Evolutionary conservation across 805 yeast genomes (phyloP).

Genomic region (Ogataea angusta): DNA sequence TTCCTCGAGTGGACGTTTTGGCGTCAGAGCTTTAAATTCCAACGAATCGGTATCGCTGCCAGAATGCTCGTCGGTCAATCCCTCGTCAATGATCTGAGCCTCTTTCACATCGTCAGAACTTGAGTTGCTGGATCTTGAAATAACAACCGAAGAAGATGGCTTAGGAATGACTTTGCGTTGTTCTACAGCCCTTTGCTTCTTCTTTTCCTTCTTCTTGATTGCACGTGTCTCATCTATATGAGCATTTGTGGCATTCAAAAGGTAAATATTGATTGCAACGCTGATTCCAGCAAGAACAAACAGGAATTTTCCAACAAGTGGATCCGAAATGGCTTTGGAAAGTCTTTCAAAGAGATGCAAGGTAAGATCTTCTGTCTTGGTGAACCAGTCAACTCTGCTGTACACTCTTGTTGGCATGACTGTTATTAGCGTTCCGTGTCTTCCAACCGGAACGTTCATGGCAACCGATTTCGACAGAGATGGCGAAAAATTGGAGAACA

Average conservation of each 20-base stretch:
- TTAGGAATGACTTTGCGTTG: slow-evolving; percentile 12
- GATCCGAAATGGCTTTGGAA: slow-evolving; percentile 73
- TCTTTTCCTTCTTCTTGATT: slow-evolving; percentile 8
- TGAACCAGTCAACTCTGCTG: slow-evolving; percentile 52
- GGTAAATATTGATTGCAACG: slow-evolving; percentile 75
- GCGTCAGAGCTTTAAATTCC: slow-evolving; percentile 11
- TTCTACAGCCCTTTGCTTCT: slow-evolving; percentile 15
- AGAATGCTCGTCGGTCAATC: slow-evolving; percentile 23
- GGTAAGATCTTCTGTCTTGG: slow-evolving; percentile 60
- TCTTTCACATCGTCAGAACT: slow-evolving; percentile 33
- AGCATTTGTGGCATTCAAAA: slow-evolving; percentile 79
- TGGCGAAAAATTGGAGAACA: slow-evolving; percentile 25
- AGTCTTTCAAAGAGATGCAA: slow-evolving; percentile 50
- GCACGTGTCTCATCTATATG: slow-evolving; percentile 36
- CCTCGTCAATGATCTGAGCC: slow-evolving; percentile 33
- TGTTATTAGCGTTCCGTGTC: slow-evolving; percentile 49
- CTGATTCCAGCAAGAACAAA: slow-evolving; percentile 72
- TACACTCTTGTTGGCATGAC: slow-evolving; percentile 55
- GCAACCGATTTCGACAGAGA: slow-evolving; percentile 41
- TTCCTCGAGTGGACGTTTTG: slow-evolving; percentile 56
- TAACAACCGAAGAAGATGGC: slow-evolving; percentile 13
- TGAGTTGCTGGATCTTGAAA: slow-evolving; percentile 15
- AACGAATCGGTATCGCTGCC: slow-evolving; percentile 33
- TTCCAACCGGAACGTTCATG: slow-evolving; percentile 42
- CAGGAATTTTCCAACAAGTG: slow-evolving; percentile 71